These are phyloP conservation scores for Phyllosticta capitalensis DNA, from an alignment of 2,329 filamentous ascomycete species.

Conservation along the genomic window DNA sequence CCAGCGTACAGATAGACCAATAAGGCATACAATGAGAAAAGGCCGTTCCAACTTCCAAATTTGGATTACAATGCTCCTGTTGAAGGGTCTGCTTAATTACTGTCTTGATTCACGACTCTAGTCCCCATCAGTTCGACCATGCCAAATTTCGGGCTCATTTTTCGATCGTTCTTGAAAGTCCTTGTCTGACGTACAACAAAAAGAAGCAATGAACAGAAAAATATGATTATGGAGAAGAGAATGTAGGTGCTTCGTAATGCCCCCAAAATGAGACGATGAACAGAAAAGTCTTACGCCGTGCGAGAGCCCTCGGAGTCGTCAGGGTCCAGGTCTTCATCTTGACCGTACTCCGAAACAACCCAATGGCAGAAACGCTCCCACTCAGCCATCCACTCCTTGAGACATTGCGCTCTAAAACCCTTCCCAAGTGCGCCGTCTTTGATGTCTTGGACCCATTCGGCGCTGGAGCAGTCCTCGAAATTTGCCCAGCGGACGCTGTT, in stretches of 20 bases:
- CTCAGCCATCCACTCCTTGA: constrained; percentile 69
- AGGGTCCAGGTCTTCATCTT: constrained; percentile 39
- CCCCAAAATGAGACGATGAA: not conserved
- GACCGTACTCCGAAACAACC: constrained; percentile 68
- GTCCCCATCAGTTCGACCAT: no score
- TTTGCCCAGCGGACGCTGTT: constrained; percentile 87
- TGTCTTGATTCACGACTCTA: no score
- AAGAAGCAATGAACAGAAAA: no score
- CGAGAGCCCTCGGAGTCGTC: constrained; percentile 19
- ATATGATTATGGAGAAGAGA: no score
- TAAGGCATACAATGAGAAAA: no score
- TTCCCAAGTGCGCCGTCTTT: constrained; percentile 63
- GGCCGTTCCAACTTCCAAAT: no score
- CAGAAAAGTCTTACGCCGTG: not conserved
- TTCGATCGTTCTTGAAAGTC: no score
- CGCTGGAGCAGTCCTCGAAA: constrained; percentile 66
- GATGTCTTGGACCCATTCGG: constrained; percentile 64
- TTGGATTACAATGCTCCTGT: no score
- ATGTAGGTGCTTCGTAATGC: not conserved
- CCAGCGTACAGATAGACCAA: no score
- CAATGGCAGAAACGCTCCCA: constrained; percentile 91
- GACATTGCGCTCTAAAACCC: constrained; percentile 58
- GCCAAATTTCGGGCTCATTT: no score
- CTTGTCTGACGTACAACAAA: no score
- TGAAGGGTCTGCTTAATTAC: no score